These are phyloP conservation scores for Trichomonascus vanleenenianus DNA, from an alignment of 805 yeast genomes.

Conservation along the genomic window DNA sequence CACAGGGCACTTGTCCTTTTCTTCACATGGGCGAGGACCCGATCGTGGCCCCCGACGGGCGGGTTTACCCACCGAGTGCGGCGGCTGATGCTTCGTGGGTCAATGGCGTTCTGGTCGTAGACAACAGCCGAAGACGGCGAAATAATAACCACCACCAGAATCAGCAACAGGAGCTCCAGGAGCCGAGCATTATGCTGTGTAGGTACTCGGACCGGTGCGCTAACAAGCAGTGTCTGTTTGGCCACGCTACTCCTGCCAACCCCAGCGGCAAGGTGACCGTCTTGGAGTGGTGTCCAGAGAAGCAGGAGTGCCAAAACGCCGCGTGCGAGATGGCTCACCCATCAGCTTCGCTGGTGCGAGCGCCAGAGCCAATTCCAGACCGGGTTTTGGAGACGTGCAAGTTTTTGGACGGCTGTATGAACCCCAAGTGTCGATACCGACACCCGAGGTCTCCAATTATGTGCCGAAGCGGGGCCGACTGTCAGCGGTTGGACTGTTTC, in stretches of 20 bases:
- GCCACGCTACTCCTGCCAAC: constrained; percentile 87
- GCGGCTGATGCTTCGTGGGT: neutral
- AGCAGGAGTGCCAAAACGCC: constrained; percentile 53
- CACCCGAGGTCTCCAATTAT: constrained; percentile 68
- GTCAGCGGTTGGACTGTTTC: constrained; percentile 73
- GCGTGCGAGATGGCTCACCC: constrained; percentile 75
- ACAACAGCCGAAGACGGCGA: constrained; percentile 7
- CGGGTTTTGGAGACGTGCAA: constrained; percentile 74
- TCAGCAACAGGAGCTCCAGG: constrained; percentile 49
- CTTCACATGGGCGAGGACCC: constrained; percentile 78
- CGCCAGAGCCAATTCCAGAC: constrained; percentile 31
- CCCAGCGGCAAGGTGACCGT: constrained; percentile 59
- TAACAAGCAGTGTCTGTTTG: constrained; percentile 76
- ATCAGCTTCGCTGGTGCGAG: constrained; percentile 48
- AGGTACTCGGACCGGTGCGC: constrained; percentile 71
- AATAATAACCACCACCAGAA: constrained; percentile 5
- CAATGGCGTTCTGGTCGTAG: constrained; percentile 1
- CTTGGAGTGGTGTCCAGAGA: constrained; percentile 66
- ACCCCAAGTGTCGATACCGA: constrained; percentile 70
- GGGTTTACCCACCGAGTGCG: constrained; percentile 1
- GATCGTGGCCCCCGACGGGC: constrained; percentile 1
- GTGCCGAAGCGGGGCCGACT: constrained; percentile 76
- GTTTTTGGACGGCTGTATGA: constrained; percentile 69
- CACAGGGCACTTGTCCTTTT: constrained; percentile 74
- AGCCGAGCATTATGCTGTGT: constrained; percentile 39